Base-by-base conservation (phyloP, 163 green algal species). In the Prototheca wickerhamii region DNA sequence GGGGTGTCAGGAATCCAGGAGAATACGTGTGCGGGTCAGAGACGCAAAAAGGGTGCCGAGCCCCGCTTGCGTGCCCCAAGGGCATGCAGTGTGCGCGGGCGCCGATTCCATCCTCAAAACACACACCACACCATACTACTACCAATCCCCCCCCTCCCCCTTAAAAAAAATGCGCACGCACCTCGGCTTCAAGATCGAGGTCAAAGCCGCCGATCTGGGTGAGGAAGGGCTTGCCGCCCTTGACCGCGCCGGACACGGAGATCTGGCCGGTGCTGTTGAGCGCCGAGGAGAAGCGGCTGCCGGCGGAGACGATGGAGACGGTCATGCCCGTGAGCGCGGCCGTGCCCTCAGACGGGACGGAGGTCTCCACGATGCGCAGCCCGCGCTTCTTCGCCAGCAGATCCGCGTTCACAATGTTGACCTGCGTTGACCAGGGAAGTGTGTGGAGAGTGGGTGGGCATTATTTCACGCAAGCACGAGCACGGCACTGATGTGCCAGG, bases 321-420 rank as follows among this genome's bases (percentile, higher is more conserved):
- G 74, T 76, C 57, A 96, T 80, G 31, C 68, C 74, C 20, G 60
- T 81, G 51, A 97, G 76, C 10, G 91, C 78, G 20, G 25, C 52
- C 29, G 31, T 60, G 67, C 78, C 77, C 31, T 88, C 80, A 20
- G 79, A 62, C 23, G 69, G 73, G 28, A 87, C 69, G 44, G 76
- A 83, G 29, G 80, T 85, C 77, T 97, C 91, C 18, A 75, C 79
- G 60, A 97, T 88, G 65, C 75, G 77, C 52, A 97, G 72, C 51
- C 89, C 90, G 34, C 91, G 68, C 60, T 89, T 86, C 78, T 93
- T 87, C 57, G 91, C 88, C 55, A 96, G 76, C 64, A 97, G 81
- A 82, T 98, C 91, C 2, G 91, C 91, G 65, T 98, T 98, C 10
- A 98, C 90, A 59, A 96, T 79, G 84, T 96, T 96, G 58, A 96